These are phyloP conservation scores for Atkinsonella texensis DNA, from an alignment of 2,329 filamentous ascomycete genomes.

Conservation along the genomic window DNA sequence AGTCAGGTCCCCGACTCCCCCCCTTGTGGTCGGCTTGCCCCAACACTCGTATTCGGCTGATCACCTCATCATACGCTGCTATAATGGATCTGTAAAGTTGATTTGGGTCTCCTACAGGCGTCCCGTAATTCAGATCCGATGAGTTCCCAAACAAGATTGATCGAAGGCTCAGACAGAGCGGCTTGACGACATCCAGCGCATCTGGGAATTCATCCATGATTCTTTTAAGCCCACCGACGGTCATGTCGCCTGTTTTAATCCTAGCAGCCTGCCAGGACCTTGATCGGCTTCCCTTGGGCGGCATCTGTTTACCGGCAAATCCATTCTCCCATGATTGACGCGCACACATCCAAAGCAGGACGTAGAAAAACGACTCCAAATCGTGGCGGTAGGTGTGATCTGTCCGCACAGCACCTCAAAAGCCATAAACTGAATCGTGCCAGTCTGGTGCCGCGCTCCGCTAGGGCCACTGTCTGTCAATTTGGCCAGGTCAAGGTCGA, in stretches of 20 bases:
- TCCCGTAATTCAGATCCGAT: slow-evolving; percentile 3
- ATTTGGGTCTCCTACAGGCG: slow-evolving; percentile 7
- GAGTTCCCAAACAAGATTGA: slow-evolving; percentile 3
- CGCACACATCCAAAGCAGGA: slow-evolving; percentile 10
- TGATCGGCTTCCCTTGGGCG: neutral
- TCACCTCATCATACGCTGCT: slow-evolving; percentile 7
- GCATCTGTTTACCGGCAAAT: neutral
- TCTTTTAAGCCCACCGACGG: neutral
- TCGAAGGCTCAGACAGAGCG: slow-evolving; percentile 9
- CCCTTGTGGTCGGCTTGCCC: too few relatives aligned
- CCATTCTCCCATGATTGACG: slow-evolving; percentile 6
- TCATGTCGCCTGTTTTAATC: slow-evolving; percentile 7
- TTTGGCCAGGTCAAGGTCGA: slow-evolving; percentile 11
- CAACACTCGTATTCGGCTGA: neutral
- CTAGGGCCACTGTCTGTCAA: slow-evolving; percentile 11
- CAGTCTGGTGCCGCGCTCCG: slow-evolving; percentile 14
- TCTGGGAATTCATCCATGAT: slow-evolving; percentile 11
- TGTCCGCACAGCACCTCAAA: slow-evolving; percentile 19
- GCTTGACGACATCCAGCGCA: slow-evolving; percentile 8
- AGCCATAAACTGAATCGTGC: slow-evolving; percentile 23
- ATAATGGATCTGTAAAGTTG: slow-evolving; percentile 9
- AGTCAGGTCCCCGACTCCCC: too few relatives aligned
- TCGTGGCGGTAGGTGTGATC: slow-evolving; percentile 15
- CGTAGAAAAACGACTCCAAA: slow-evolving; percentile 8
- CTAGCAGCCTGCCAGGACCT: slow-evolving; percentile 5